phyloP scores from a whole-genome alignment of 225 moss, liverwort and hornwort species.

The Sphagnum tenellum region DNA sequence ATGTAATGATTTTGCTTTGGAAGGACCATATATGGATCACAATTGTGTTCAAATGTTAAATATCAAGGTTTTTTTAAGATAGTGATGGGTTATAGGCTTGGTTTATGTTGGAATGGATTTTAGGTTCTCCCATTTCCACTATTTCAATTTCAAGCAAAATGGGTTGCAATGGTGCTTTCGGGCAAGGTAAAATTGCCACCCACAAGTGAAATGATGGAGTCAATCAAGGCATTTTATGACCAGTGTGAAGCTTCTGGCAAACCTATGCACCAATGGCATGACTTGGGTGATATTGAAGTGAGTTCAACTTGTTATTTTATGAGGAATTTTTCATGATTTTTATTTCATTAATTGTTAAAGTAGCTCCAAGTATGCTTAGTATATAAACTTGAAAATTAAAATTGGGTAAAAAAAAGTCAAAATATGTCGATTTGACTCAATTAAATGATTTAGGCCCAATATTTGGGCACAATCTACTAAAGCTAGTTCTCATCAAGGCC shows the following conservation, averaged over 20 bases:
- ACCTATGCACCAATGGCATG: conserved; percentile 11
- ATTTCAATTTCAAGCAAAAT: conserved; percentile 66
- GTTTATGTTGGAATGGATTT: not conserved
- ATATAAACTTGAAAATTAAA: no score
- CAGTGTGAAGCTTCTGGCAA: conserved; percentile 35
- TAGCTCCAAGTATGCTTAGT: no score
- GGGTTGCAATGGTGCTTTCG: conserved; percentile 79
- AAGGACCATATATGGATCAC: not conserved
- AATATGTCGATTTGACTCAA: no score
- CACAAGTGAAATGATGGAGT: conserved; percentile 46
- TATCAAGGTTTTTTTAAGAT: not conserved
- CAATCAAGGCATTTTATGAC: conserved; percentile 32
- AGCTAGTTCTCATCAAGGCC: no score
- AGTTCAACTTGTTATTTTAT: no score
- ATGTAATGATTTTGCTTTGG: no score
- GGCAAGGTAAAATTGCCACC: conserved; percentile 45
- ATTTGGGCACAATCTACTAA: no score
- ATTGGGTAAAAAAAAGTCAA: no score
- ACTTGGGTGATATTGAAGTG: no score
- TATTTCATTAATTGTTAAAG: no score
- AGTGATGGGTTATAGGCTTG: not conserved
- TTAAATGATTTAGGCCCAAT: no score
- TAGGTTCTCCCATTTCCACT: conserved; percentile 59
- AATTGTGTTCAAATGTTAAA: not conserved
- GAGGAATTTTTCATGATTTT: no score